A percentile compares a stretch with the other conserved stretches of the same genome.
phyloP scores from a whole-genome alignment of 345 rosid genomes.

The Zanthoxylum bungeanum region DNA sequence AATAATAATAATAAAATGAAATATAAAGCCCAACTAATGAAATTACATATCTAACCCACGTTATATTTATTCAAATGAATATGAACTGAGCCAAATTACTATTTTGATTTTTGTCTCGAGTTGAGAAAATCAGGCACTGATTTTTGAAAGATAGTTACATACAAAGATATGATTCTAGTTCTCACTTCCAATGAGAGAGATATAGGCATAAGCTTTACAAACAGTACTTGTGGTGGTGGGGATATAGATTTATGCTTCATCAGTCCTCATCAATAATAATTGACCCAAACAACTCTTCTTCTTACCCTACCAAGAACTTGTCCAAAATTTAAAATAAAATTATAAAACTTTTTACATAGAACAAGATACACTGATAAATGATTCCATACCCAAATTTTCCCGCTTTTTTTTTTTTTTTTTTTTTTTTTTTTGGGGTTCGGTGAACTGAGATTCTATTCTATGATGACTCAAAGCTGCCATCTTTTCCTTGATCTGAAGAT shows the following conservation, averaged over 20 bases:
- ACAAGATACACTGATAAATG: slow-evolving; percentile 1
- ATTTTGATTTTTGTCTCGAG: background rate
- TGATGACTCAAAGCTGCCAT: background rate
- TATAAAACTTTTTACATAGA: slow-evolving; percentile 23
- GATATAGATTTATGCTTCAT: no score
- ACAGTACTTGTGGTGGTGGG: background rate
- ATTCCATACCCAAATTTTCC: slow-evolving; percentile 10
- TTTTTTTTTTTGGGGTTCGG: no score
- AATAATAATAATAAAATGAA: background rate
- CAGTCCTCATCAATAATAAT: slow-evolving; percentile 12
- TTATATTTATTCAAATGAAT: no score
- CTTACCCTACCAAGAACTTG: background rate
- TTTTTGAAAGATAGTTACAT: background rate
- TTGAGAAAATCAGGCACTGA: background rate
- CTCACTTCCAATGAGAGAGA: slow-evolving; percentile 22
- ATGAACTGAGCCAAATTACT: background rate
- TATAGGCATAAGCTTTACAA: slow-evolving; percentile 18
- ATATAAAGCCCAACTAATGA: background rate
- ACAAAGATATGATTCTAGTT: slow-evolving; percentile 25
- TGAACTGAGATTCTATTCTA: background rate
- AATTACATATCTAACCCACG: background rate
- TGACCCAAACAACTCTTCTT: background rate
- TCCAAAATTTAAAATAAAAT: background rate
- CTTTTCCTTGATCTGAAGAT: slow-evolving; percentile 23
- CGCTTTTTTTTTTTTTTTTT: no score